Evolutionary conservation across 345 rosid genomes (phyloP).

Genomic region (Excoecaria agallocha): DNA sequence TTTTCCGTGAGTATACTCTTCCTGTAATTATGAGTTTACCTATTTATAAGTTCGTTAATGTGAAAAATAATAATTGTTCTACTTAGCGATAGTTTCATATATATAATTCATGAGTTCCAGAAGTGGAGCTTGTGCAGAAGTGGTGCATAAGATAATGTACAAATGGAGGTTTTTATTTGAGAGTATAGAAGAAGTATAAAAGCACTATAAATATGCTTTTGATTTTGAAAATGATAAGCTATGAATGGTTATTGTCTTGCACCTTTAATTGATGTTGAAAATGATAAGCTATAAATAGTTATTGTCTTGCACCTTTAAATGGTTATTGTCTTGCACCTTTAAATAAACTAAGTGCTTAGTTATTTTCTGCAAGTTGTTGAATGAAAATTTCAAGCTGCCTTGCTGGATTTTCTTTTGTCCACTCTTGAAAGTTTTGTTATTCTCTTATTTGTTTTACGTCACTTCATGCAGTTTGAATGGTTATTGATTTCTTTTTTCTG

Average conservation of each 20-base stretch:
- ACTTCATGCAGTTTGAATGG: background rate
- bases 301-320: no score
- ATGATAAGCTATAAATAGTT: no score
- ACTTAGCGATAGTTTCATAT: background rate
- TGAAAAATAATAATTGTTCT: background rate
- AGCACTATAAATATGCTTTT: no score
- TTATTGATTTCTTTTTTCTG: conserved; percentile 7
- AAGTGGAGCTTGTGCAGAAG: background rate
- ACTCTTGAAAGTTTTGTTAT: background rate
- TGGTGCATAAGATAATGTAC: background rate
- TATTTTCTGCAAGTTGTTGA: background rate
- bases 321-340: no score
- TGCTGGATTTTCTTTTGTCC: background rate
- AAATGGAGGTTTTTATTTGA: background rate
- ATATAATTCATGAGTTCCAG: background rate
- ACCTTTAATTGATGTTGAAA: no score
- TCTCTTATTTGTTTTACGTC: background rate
- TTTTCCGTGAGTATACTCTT: conserved; percentile 55
- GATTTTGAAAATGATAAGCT: no score
- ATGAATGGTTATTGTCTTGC: no score
- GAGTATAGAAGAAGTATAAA: no score
- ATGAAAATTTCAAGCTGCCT: background rate
- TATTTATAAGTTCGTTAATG: background rate
- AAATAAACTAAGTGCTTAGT: no score
- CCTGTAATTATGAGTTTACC: background rate